Percentiles rank a stretch among this genome's conserved stretches.
These are phyloP conservation scores for Poa pratensis DNA, from an alignment of 176 grass and related monocot genomes.

Conservation along the genomic window DNA sequence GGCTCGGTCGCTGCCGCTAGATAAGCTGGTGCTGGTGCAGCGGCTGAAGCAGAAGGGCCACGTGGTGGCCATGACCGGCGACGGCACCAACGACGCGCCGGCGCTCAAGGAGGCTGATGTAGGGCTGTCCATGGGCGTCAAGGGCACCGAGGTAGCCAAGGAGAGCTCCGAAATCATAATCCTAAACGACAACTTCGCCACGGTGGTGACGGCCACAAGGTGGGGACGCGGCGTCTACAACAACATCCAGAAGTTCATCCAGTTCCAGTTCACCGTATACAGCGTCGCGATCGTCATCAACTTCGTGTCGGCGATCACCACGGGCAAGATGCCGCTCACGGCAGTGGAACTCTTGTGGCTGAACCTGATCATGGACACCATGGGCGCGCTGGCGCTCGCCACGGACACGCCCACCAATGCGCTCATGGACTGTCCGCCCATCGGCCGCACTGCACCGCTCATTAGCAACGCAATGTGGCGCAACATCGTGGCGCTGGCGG, in stretches of 20 bases:
- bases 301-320: conserved; percentile 54
- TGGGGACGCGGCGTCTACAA: conserved; percentile 87
- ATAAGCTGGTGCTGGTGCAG: conserved; percentile 75
- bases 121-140: conserved; percentile 77
- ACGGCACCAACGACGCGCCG: conserved; percentile 80
- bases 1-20: conserved; percentile 62
- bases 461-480: conserved; percentile 93
- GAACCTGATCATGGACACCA: conserved; percentile 85
- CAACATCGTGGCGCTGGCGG: conserved; percentile 61
- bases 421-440: conserved; percentile 61
- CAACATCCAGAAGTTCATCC: conserved; percentile 88
- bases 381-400: conserved; percentile 77
- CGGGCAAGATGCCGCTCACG: conserved; percentile 60
- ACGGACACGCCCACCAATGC: conserved; percentile 57
- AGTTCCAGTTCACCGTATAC: conserved; percentile 92
- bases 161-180: conserved; percentile 86
- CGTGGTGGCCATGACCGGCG: conserved; percentile 79
- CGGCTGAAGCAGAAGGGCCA: conserved; percentile 80
- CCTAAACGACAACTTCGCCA: conserved; percentile 82
- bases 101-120: conserved; percentile 88
- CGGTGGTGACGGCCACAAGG: conserved; percentile 67
- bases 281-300: conserved; percentile 58
- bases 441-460: conserved; percentile 69
- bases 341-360: conserved; percentile 80
- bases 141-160: conserved; percentile 90